Evolutionary conservation across 2,329 filamentous ascomycete genomes (phyloP).

Genomic region (Tolypocladium nubicola): DNA sequence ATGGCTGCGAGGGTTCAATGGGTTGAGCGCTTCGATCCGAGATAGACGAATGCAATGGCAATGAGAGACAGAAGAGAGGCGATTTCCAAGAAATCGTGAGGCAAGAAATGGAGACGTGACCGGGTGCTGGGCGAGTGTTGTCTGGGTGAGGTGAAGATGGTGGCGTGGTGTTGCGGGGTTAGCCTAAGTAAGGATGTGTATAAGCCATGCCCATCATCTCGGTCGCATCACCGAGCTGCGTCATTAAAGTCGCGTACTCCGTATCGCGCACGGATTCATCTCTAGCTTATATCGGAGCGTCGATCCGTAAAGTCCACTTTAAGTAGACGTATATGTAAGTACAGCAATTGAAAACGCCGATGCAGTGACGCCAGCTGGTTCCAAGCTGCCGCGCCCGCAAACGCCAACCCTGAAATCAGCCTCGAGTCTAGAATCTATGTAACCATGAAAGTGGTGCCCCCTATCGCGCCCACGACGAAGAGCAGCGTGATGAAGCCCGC

Average conservation of each 20-base stretch:
- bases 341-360: not conserved
- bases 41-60: not conserved
- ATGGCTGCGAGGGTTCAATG: slow-evolving; percentile 14
- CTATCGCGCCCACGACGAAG: slow-evolving; percentile 35
- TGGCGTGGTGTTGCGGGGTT: not conserved
- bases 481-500: slow-evolving; percentile 46
- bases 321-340: not conserved
- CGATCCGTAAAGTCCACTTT: not conserved
- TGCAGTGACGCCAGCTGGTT: not conserved
- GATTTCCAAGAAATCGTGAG: no score
- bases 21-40: not conserved
- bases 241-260: not conserved
- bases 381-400: not conserved
- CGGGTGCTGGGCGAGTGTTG: not conserved
- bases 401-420: not conserved
- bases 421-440: slow-evolving; percentile 13
- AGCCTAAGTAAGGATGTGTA: not conserved
- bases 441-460: slow-evolving; percentile 38
- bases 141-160: not conserved
- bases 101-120: not conserved
- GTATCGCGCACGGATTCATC: not conserved
- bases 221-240: not conserved
- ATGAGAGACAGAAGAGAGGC: not conserved
- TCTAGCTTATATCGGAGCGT: not conserved
- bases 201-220: not conserved